A percentile compares a stretch with the other conserved stretches of the same genome.
Evolutionary conservation across 371 early-diverging fungal genomes (phyloP).

Genomic region (Nosema muscidifuracis): DNA sequence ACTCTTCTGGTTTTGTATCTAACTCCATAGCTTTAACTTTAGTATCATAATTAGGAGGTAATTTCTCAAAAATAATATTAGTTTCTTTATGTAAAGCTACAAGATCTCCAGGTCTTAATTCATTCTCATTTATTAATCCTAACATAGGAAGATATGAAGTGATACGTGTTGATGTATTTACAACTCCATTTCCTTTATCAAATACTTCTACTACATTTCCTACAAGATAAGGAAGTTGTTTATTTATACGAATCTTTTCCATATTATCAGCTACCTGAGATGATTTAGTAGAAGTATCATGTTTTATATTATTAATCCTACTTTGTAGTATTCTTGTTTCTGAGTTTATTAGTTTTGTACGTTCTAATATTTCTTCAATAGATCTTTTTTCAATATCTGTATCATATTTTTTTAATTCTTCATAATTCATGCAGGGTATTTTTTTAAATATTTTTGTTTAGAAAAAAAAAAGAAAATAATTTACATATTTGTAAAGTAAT

Average conservation of each 20-base stretch:
- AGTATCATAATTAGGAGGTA: conserved; percentile 95
- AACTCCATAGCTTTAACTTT: conserved; percentile 99
- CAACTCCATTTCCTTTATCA: conserved; percentile 40
- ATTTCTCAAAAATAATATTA: conserved; percentile 88
- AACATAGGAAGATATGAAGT: conserved; percentile 77
- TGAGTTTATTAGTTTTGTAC: conserved; percentile 52
- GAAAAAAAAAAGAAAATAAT: too few relatives aligned
- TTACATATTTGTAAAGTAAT: too few relatives aligned
- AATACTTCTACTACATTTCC: conserved; percentile 91
- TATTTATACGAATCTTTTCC: conserved; percentile 95
- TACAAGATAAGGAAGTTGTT: conserved; percentile 94
- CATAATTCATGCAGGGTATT: conserved; percentile 19
- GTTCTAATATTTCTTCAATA: conserved; percentile 37
- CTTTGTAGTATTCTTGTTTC: conserved; percentile 59
- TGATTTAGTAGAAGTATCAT: conserved; percentile 65
- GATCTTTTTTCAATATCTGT: conserved; percentile 31
- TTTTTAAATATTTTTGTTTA: too few relatives aligned
- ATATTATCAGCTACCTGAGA: conserved; percentile 92
- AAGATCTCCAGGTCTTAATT: conserved; percentile 88
- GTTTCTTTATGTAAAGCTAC: conserved; percentile 99
- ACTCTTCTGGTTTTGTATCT: conserved; percentile 97
- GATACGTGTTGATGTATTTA: conserved; percentile 57
- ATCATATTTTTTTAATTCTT: conserved; percentile 44
- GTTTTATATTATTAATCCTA: conserved; percentile 57
- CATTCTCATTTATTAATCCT: conserved; percentile 83